Evolutionary conservation across 2,329 filamentous ascomycete genomes (phyloP), one percentile per base, ranked within the genome.

Genomic region (Coleophoma cylindrospora): DNA sequence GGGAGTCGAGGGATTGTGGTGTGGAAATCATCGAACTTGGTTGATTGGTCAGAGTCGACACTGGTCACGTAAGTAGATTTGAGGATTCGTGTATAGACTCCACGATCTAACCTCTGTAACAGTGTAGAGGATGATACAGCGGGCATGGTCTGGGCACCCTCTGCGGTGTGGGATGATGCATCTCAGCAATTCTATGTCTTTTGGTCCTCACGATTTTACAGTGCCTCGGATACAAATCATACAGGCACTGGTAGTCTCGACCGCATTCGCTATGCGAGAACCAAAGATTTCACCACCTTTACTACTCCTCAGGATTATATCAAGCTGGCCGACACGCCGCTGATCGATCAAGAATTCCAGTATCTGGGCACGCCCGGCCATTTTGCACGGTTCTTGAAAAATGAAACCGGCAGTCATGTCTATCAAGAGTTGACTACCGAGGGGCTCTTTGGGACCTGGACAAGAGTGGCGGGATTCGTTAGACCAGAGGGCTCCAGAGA

Each of bases 111-210:
- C 36, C 13, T 14, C 15, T 17, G 13, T 19, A 6, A 5, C 19
- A 43, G 40, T 22, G 19, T 43, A 7, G 40, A 43, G 13, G 40
- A 43, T 13, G 19, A n/a, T 15, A 43, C 40, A 22, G 40, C 40
- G 19, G 40, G 40, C n/a, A 43, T 43, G 40, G n/a, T 43, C 19
- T 43, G 40, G 40, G 40, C 40, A 43, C 40, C 40, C n/a, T 43
- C 40, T 17, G 40, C 40, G 4, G 40, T 43, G 8, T 43, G 40
- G 40, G 40, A 43, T 43, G 40, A 43, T 19, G 40, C 40, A 22
- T 17, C 40, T 10, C 8, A 17, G 7, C 40, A 43, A 13, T 43
- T 17, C 40, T 43, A 43, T 43, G 40, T 43, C n/a, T 43, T 43
- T 19, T 43, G 40, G 40, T 43, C 40, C 5, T 43, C 40, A 43